phyloP scores from a whole-genome alignment of 352 stramenopile species.

The Globisporangium uncinulatum region DNA sequence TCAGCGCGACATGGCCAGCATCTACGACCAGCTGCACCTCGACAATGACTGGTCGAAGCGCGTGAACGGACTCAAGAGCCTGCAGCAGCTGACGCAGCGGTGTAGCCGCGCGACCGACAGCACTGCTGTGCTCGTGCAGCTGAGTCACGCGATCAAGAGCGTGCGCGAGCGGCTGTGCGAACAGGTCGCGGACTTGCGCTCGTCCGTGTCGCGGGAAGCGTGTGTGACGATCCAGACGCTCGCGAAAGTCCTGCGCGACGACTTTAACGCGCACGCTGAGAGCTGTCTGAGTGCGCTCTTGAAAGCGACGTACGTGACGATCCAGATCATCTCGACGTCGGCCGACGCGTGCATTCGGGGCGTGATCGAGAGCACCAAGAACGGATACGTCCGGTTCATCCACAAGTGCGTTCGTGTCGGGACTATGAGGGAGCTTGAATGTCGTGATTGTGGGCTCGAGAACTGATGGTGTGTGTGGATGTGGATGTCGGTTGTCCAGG shows the following conservation, averaged over 20 bases:
- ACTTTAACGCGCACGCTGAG: slow-evolving; percentile 77
- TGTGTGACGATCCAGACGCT: slow-evolving; percentile 67
- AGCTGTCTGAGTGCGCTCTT: slow-evolving; percentile 61
- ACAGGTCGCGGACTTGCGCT: slow-evolving; percentile 76
- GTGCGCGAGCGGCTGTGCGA: slow-evolving; percentile 63
- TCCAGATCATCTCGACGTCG: slow-evolving; percentile 76
- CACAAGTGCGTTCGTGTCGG: slow-evolving; percentile 42
- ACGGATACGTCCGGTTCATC: slow-evolving; percentile 65
- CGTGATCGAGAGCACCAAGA: slow-evolving; percentile 73
- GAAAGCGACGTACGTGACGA: slow-evolving; percentile 86
- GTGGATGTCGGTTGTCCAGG: slow-evolving; percentile 19
- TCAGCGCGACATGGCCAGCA: slow-evolving; percentile 43
- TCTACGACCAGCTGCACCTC: slow-evolving; percentile 51
- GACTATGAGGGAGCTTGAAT: neutral
- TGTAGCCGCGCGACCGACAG: slow-evolving; percentile 33
- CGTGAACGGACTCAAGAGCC: slow-evolving; percentile 56
- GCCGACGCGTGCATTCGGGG: slow-evolving; percentile 64
- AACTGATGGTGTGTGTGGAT: neutral
- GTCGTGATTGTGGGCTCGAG: neutral
- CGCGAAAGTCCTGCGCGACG: slow-evolving; percentile 51
- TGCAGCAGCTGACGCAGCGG: slow-evolving; percentile 48
- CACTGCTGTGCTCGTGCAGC: slow-evolving; percentile 7
- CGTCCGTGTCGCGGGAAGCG: slow-evolving; percentile 67
- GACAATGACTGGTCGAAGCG: slow-evolving; percentile 77
- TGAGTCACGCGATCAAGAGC: slow-evolving; percentile 40